Conservation (phyloP, 1,139 yeast species). For the Pichia sp. region DNA sequence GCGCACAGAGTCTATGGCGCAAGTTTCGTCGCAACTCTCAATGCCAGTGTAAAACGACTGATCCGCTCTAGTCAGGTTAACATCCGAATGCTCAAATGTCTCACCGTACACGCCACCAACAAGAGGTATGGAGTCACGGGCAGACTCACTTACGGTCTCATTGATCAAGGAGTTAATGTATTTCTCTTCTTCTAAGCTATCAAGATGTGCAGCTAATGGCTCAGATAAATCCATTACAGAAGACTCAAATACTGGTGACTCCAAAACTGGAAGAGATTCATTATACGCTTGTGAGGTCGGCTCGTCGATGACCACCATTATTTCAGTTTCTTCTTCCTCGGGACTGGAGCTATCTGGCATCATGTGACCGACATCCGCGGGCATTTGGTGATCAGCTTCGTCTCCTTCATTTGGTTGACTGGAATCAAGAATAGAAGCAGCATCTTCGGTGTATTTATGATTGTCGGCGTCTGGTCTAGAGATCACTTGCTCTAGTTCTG, state of each 20-base stretch:
- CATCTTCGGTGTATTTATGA: neutral
- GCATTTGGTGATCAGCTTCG: too few relatives aligned
- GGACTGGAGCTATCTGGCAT: too few relatives aligned
- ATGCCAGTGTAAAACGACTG: conserved; percentile 13
- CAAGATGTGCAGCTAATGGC: conserved; percentile 1
- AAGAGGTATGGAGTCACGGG: neutral
- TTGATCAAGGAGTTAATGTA: conserved; percentile 22
- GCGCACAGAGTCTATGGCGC: neutral
- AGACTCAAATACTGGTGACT: conserved; percentile 24
- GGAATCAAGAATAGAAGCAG: neutral
- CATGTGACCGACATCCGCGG: too few relatives aligned
- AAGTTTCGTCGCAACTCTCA: conserved; percentile 10
- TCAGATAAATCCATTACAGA: conserved; percentile 12
- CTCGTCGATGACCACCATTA: too few relatives aligned
- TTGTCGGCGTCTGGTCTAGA: neutral
- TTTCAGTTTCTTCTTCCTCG: too few relatives aligned
- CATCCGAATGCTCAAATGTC: conserved; percentile 3
- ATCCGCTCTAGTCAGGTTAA: conserved; percentile 5
- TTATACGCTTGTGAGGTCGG: too few relatives aligned
- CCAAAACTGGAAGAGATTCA: too few relatives aligned
- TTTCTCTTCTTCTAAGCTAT: conserved; percentile 16
- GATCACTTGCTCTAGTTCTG: conserved; percentile 2
- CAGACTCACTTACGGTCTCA: conserved; percentile 12
- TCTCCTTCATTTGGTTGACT: neutral
- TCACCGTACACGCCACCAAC: conserved; percentile 11